Percentiles rank a stretch among this genome's conserved stretches.
Evolutionary conservation across 2,329 filamentous ascomycete species (phyloP).

Genomic region (Chaetothyriales sp.): DNA sequence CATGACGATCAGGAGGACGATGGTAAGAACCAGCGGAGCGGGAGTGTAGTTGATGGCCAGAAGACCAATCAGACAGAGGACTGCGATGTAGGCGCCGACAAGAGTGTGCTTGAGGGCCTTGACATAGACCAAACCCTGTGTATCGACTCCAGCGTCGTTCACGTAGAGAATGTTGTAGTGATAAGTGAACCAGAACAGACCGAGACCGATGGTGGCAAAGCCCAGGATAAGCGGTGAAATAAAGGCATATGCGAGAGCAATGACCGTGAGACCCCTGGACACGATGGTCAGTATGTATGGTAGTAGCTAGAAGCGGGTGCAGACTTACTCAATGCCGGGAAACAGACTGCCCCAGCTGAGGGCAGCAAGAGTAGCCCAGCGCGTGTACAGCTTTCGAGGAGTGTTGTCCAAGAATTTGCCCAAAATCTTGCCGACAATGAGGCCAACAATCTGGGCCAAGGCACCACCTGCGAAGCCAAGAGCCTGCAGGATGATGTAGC

Average conservation of each 20-base stretch:
- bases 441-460: conserved; percentile 57
- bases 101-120: conserved; percentile 77
- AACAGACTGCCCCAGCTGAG: conserved; percentile 74
- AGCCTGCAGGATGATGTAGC: conserved; percentile 88
- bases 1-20: conserved; percentile 60
- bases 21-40: conserved; percentile 56
- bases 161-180: conserved; percentile 86
- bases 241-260: conserved; percentile 69
- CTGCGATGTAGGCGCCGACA: conserved; percentile 66
- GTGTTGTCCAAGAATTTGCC: conserved; percentile 62
- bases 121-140: conserved; percentile 73
- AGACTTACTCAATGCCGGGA: conserved; percentile 58
- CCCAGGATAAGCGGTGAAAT: conserved; percentile 74
- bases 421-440: conserved; percentile 58
- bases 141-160: conserved; percentile 66
- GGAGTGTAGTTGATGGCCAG: conserved; percentile 55
- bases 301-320: background rate
- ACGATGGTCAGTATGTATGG: background rate
- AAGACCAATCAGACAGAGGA: conserved; percentile 70
- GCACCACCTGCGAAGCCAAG: conserved; percentile 60
- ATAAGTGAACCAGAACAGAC: conserved; percentile 72
- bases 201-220: conserved; percentile 66
- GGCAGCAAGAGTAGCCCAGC: conserved; percentile 59
- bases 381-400: conserved; percentile 62
- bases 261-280: conserved; percentile 10